phyloP scores from a whole-genome alignment of 2,329 filamentous ascomycete species.

The Acrocalymma vagum region DNA sequence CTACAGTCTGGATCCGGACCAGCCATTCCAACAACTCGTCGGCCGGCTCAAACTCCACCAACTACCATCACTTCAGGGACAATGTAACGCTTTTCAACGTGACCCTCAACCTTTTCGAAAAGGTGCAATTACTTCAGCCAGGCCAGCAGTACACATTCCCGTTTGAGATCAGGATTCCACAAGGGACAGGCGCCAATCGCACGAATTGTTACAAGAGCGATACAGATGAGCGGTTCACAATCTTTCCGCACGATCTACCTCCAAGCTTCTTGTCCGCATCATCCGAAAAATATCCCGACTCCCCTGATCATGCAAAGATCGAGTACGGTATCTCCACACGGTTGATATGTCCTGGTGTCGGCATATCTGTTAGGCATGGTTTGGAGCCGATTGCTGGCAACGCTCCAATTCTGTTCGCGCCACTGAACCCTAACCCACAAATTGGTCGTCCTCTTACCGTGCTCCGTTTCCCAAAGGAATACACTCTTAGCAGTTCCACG shows the following conservation, averaged over 20 bases:
- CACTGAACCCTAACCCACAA: constrained; percentile 17
- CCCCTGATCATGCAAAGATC: constrained; percentile 23
- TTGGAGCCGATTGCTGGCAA: constrained; percentile 15
- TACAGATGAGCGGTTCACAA: constrained; percentile 18
- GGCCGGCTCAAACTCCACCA: constrained; percentile 2
- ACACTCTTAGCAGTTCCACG: constrained; percentile 23
- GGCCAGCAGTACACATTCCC: constrained; percentile 26
- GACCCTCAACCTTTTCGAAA: constrained; percentile 19
- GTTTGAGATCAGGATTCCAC: constrained; percentile 28
- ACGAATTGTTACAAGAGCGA: constrained; percentile 24
- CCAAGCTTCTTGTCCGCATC: constrained; percentile 25
- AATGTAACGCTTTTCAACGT: constrained; percentile 30
- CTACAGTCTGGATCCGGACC: constrained; percentile 26
- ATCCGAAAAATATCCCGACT: background rate
- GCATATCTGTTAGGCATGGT: constrained; percentile 10
- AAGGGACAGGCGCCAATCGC: constrained; percentile 21
- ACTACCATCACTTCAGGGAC: constrained; percentile 33
- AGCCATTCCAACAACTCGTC: constrained; percentile 1
- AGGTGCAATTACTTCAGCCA: constrained; percentile 10
- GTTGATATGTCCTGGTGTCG: constrained; percentile 23
- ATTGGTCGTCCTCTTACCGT: constrained; percentile 6
- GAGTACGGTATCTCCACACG: constrained; percentile 28
- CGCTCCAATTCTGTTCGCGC: constrained; percentile 25
- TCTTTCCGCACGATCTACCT: constrained; percentile 28
- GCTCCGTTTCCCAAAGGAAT: constrained; percentile 13